Base-by-base conservation (phyloP, 2,329 filamentous ascomycete genomes). In the Fonsecaea monophora region DNA sequence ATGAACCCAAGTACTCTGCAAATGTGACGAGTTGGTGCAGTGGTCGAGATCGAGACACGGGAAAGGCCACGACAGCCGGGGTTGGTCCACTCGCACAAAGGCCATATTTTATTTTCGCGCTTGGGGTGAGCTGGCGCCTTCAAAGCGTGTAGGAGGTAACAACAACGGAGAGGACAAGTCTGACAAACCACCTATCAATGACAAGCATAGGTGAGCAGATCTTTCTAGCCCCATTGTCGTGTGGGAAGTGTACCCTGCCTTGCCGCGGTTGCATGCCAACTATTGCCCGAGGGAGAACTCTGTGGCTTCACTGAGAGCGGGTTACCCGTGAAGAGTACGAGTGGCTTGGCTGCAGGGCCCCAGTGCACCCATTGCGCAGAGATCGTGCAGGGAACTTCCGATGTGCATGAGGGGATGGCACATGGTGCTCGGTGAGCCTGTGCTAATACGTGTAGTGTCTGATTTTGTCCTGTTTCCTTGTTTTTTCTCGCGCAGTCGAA, bases 21-120 rank as follows among this genome's bases (percentile, higher is more conserved):
- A 18, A 25, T 50, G 12, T 50, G 45, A 18, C 45, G 45, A 50
- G 45, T 25, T 10, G 25, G 45, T 12, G 45, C 45, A 50, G 45
- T 25, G 21, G 45, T 50, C 21, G 45, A 50, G 45, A 50, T 50
- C 45, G 8, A 50, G 18, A 50, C 45, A 50, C 45, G 18, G 45
- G 21, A 48, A 48, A 30, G 7, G n/a, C 18, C 45, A 12, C 10
- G 18, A 50, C 45, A 21, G 18, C 21, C 1, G 18, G 18, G 9
- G n/a, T 30, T 30, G 18, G 42, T 4, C 21, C 5, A 13, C 45
- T 30, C 30, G 45, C 45, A 5, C 45, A 50, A 13, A 21, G 45
- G 6, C 15, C 18, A 30, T 30, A 4, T 18, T 12, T 5, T 5
- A 12, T 10, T 50, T 4, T 30, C 45, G 30, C 30, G 3, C 45